Percentiles rank a stretch among this genome's conserved stretches.
Conservation (phyloP, 768 basidiomycete species). For the Tulasnella sp. region DNA sequence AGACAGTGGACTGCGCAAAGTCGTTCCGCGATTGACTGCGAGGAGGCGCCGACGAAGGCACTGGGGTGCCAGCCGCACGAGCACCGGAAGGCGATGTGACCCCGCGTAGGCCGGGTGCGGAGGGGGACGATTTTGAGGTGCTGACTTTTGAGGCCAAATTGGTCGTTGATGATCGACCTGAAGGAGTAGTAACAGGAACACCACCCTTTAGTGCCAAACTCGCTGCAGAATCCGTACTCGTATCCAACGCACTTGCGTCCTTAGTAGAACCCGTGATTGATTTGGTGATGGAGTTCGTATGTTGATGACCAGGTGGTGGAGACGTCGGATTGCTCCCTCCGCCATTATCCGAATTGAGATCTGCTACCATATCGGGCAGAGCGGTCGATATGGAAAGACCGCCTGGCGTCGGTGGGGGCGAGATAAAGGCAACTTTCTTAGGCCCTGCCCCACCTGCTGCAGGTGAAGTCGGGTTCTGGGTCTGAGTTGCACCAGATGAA, state of each 20-base stretch:
- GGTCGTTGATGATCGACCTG: slow-evolving; percentile 1
- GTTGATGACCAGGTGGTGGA: neutral
- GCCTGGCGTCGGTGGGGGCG: slow-evolving; percentile 68
- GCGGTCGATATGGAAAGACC: slow-evolving; percentile 43
- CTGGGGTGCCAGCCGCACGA: neutral
- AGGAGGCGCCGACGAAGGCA: neutral
- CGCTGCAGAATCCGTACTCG: slow-evolving; percentile 11
- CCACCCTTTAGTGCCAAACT: slow-evolving; percentile 14
- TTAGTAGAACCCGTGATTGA: neutral
- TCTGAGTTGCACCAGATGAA: slow-evolving; percentile 6
- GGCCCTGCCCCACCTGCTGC: slow-evolving; percentile 8
- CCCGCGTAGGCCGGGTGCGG: slow-evolving; percentile 3
- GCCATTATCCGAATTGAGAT: slow-evolving; percentile 19
- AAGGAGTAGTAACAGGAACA: neutral
- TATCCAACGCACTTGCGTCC: neutral
- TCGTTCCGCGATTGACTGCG: neutral
- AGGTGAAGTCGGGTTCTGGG: neutral
- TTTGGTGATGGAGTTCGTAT: slow-evolving; percentile 14
- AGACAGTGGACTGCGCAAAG: slow-evolving; percentile 34
- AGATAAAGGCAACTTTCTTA: slow-evolving; percentile 86
- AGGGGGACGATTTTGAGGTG: neutral
- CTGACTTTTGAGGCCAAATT: neutral
- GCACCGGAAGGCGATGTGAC: slow-evolving; percentile 18
- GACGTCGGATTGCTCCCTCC: neutral
- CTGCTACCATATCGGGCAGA: slow-evolving; percentile 23